Percentiles rank a stretch among this genome's conserved stretches.
Evolutionary conservation across 176 grass and related monocot species (phyloP).

Genomic region (Oryza longistaminata): DNA sequence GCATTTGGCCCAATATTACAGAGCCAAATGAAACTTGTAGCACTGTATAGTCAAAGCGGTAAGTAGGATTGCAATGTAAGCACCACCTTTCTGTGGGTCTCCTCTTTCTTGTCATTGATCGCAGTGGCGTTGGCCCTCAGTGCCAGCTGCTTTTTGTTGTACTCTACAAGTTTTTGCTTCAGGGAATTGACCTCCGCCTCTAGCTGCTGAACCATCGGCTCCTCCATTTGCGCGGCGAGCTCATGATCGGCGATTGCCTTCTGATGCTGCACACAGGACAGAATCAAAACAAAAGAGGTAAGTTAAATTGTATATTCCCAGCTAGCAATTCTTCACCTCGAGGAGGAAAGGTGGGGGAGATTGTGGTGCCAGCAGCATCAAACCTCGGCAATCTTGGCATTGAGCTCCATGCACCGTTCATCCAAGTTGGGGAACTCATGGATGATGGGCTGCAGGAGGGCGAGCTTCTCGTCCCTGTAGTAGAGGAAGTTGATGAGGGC

Average conservation of each 20-base stretch:
- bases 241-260: conserved; percentile 59
- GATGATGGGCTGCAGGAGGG: conserved; percentile 42
- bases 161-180: conserved; percentile 57
- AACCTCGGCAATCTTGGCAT: conserved; percentile 56
- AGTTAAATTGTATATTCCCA: not conserved
- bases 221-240: conserved; percentile 56
- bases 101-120: conserved; percentile 48
- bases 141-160: conserved; percentile 69
- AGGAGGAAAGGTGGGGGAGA: too few species aligned
- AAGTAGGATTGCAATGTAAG: not conserved
- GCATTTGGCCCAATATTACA: not conserved
- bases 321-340: not conserved
- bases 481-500: conserved; percentile 73
- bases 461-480: conserved; percentile 65
- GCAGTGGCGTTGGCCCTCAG: conserved; percentile 33
- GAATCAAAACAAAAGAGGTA: not conserved
- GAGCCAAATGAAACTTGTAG: not conserved
- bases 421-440: conserved; percentile 30
- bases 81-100: conserved; percentile 48
- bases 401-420: conserved; percentile 26
- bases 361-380: not conserved
- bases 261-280: conserved; percentile 41
- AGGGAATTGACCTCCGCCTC: conserved; percentile 49
- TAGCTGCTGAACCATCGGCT: conserved; percentile 50
- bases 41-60: not conserved